Evolutionary conservation across 1,139 yeast species (phyloP).

Genomic region (Yamadazyma conglobata): DNA sequence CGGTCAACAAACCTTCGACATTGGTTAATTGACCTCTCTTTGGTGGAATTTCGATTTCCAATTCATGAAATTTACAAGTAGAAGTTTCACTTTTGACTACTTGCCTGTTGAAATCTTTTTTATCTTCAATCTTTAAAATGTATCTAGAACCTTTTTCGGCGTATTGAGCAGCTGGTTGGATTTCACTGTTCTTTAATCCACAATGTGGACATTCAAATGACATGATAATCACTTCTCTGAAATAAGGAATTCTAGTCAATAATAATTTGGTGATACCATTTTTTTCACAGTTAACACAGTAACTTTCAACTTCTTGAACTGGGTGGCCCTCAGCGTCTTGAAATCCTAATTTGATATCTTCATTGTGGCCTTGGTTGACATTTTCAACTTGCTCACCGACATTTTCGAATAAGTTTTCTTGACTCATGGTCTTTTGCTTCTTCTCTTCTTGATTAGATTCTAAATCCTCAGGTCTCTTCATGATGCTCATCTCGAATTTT

Average conservation of each 20-base stretch:
- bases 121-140: conserved; percentile 64
- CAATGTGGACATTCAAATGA: conserved; percentile 97
- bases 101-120: conserved; percentile 80
- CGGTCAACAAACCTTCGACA: conserved; percentile 81
- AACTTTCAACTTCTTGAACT: conserved; percentile 89
- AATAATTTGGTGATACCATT: conserved; percentile 80
- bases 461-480: conserved; percentile 22
- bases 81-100: conserved; percentile 90
- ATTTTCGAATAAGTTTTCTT: conserved; percentile 14
- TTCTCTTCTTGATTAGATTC: conserved; percentile 17
- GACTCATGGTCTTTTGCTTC: conserved; percentile 15
- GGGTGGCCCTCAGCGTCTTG: conserved; percentile 91
- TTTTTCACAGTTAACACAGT: conserved; percentile 94
- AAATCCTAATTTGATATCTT: conserved; percentile 46
- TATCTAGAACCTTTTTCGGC: conserved; percentile 86
- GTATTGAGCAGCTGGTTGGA: conserved; percentile 88
- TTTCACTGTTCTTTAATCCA: conserved; percentile 83
- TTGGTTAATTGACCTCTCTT: conserved; percentile 91
- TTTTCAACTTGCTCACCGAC: conserved; percentile 16
- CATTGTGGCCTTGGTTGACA: conserved; percentile 7
- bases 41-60: conserved; percentile 94
- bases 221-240: conserved; percentile 89
- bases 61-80: conserved; percentile 73
- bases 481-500: conserved; percentile 8
- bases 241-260: conserved; percentile 86